Evolutionary conservation across 1,284 basidiomycete genomes (phyloP).

Genomic region (Sparassis latifolia): DNA sequence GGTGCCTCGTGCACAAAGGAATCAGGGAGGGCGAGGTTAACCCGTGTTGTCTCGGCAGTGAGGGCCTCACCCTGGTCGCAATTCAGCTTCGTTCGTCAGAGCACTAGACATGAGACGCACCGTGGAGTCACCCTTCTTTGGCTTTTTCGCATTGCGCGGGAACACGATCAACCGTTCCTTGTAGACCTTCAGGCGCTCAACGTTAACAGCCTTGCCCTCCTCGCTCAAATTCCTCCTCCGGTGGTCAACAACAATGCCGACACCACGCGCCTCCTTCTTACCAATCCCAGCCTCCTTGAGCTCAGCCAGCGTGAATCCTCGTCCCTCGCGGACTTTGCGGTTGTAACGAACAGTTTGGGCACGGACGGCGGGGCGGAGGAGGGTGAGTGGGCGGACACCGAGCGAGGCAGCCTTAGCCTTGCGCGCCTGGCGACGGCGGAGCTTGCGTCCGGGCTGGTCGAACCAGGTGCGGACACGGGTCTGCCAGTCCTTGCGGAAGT

Average conservation of each 20-base stretch:
- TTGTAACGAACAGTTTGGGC: constrained; percentile 98
- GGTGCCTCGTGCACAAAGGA: constrained; percentile 75
- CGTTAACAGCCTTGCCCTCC: constrained; percentile 95
- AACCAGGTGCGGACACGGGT: constrained; percentile 95
- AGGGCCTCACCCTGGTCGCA: constrained; percentile 74
- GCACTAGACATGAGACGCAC: constrained; percentile 42
- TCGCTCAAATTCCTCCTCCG: constrained; percentile 95
- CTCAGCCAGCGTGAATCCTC: constrained; percentile 94
- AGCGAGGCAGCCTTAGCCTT: constrained; percentile 88
- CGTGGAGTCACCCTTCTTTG: constrained; percentile 90
- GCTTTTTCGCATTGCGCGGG: constrained; percentile 93
- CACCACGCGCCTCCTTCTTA: constrained; percentile 87
- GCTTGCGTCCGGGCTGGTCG: constrained; percentile 98
- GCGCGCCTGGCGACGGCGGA: constrained; percentile 91
- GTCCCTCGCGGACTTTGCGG: constrained; percentile 94
- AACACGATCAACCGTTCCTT: constrained; percentile 85
- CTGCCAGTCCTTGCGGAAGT: constrained; percentile 99
- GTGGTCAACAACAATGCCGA: constrained; percentile 97
- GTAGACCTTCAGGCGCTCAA: constrained; percentile 94
- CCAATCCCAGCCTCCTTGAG: constrained; percentile 94
- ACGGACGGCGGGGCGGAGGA: constrained; percentile 96
- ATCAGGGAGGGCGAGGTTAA: constrained; percentile 63
- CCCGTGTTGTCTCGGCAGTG: constrained; percentile 73
- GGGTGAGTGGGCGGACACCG: constrained; percentile 88
- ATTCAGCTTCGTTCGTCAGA: constrained; percentile 1